Evolutionary conservation across 2,329 filamentous ascomycete genomes (phyloP).

Genomic region (Geosmithia flava): DNA sequence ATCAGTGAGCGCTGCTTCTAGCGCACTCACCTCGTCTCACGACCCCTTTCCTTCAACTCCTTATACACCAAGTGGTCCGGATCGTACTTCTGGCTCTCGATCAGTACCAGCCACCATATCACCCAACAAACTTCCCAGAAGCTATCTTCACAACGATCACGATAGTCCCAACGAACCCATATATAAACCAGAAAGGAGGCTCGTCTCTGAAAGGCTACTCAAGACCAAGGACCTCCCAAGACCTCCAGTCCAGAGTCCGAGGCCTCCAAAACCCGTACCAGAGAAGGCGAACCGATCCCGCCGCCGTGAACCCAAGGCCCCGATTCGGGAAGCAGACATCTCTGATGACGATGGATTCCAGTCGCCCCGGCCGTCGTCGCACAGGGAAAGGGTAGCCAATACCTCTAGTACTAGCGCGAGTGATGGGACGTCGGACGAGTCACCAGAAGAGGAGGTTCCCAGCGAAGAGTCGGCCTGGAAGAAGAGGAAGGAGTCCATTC

Average conservation of each 20-base stretch:
- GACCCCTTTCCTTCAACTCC: conserved; percentile 3
- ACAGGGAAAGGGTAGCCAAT: neutral
- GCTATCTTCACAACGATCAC: neutral
- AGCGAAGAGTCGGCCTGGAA: conserved; percentile 43
- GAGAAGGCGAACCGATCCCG: neutral
- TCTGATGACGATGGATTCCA: conserved; percentile 10
- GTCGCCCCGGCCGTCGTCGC: too few species aligned
- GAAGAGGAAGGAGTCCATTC: conserved; percentile 46
- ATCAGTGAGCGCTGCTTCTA: conserved; percentile 44
- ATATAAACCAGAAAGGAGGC: neutral
- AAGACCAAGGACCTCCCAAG: conserved; percentile 1
- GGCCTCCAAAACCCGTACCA: neutral
- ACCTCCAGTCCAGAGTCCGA: neutral
- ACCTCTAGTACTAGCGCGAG: conserved; percentile 9
- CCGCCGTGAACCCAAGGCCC: neutral
- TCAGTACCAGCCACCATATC: neutral
- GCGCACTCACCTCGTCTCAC: conserved; percentile 25
- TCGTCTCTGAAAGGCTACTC: neutral
- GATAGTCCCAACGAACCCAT: neutral
- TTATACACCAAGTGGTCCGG: neutral
- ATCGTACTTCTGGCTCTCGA: neutral
- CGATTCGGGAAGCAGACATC: neutral
- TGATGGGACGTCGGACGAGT: conserved; percentile 24
- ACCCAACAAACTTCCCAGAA: neutral
- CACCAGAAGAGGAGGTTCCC: conserved; percentile 23